Evolutionary conservation across 805 yeast genomes (phyloP), one percentile per base, ranked within the genome.

Genomic region (Clavispora santaluciae): DNA sequence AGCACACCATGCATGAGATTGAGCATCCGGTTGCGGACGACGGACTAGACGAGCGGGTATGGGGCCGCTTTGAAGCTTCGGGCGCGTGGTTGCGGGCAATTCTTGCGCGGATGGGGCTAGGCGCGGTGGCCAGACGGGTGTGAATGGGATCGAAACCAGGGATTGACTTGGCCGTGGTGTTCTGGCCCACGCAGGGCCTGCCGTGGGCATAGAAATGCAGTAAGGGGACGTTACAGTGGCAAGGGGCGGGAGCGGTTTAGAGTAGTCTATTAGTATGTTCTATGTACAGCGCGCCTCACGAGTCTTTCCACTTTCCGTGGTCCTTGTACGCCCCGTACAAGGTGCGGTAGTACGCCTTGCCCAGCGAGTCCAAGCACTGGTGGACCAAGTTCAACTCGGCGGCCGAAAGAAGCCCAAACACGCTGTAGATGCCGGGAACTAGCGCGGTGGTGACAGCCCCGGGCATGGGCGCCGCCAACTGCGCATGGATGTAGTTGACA

Each of bases 291-390:
- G 4, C 15, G 6, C 12, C 17, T 48, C 57, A 77, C 36, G 72
- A 74, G 45, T 79, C 87, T 43, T 66, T 77, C 96, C 96, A 90
- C 60, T 84, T 86, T 36, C 95, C 96, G 45, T 71, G 73, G 55
- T 74, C 80, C 57, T 76, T 78, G 64, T 87, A 91, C 46, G 83
- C 86, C 6, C 77, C 76, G 52, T 85, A 87, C 30, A 90, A 54
- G 0, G 76, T 67, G 54, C 74, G 80, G 68, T 81, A 83, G 51
- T 81, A 78, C 1, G 79, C 70, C 50, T 86, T 76, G 4, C 93
- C 84, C 29, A 85, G 76, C 17, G 65, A 57, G 50, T 91, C 96
- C 51, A 89, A 62, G 6, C 81, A 72, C 3, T 80, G 70, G 54
- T 77, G 85, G 16, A 83, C 73, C 24, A 79, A 58, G 38, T 70